Evolutionary conservation across 345 rosid species (phyloP), one percentile per base, ranked within the genome.

Genomic region (Carallia brachiata): DNA sequence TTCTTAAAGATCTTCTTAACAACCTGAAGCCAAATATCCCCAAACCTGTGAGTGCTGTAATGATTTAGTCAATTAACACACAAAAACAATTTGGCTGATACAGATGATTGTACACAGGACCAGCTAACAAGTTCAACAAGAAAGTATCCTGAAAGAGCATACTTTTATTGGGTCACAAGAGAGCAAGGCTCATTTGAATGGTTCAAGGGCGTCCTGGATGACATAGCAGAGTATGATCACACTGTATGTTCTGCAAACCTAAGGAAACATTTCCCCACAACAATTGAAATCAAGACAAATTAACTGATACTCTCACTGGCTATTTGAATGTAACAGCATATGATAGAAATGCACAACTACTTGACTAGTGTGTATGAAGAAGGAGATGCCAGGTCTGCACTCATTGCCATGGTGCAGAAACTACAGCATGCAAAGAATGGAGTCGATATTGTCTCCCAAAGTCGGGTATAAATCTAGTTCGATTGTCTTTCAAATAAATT

Each of bases 121-220:
- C 27, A 31, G 39, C 28, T 60, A 48, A 13, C 30, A 61, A 47
- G 66, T 65, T 23, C 71, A 3, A 36, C 50, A 9, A 78, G 58
- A 74, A 88, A 79, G 75, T 82, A 78, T 66, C 96, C 99, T 1
- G 92, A 84, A 72, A 86, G 99, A 80, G 99, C 99, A 3, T 92
- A 95, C 58, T 95, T 95, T 61, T 92, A 89, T 68, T 95, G 99
- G 99, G 98, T 92, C 2, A 95, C 98, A 23, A 87, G 97, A 75
- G 99, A 95, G 75, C 99, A 95, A 83, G 81, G 85, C 67, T 95
- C 98, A 17, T 95, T 92, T 61, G 99, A 95, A 63, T 95, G 99
- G 99, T 95, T 95, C 62, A 95, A 92, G 76, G 99, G 98, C 70
- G 99, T 95, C 64, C 92, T 95, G 99, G 96, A 95, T 81, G 99